Evolutionary conservation across 2,329 filamentous ascomycete species (phyloP).

Genomic region (Hypoxylon sp.): DNA sequence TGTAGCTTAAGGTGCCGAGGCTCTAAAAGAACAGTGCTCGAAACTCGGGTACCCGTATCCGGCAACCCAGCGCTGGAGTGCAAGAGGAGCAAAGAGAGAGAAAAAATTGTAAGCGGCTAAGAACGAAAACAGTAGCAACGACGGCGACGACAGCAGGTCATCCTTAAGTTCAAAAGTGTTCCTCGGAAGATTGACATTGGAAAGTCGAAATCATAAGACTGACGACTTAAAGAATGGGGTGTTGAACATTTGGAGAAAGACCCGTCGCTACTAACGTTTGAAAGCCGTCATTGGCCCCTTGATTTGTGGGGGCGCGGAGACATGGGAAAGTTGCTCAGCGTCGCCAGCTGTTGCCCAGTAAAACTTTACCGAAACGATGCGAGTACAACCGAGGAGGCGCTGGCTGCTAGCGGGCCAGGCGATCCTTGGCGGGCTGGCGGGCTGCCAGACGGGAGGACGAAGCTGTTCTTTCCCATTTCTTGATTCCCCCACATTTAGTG

Average conservation of each 20-base stretch:
- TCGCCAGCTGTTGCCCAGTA: conserved; percentile 33
- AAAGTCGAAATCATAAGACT: conserved; percentile 33
- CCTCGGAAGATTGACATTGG: conserved; percentile 15
- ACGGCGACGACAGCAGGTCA: conserved; percentile 21
- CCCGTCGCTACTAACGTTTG: conserved; percentile 33
- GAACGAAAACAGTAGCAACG: conserved; percentile 15
- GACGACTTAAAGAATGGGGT: conserved; percentile 21
- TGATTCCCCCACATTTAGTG: conserved; percentile 29
- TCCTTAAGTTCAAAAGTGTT: conserved; percentile 9
- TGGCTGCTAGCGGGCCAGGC: not conserved
- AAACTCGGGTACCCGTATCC: conserved; percentile 18
- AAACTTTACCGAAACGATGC: conserved; percentile 45
- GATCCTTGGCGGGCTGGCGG: conserved; percentile 17
- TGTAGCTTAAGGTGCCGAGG: conserved; percentile 43
- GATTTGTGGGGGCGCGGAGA: conserved; percentile 44
- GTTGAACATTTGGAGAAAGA: conserved; percentile 36
- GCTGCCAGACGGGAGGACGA: conserved; percentile 11
- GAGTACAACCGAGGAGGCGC: conserved; percentile 42
- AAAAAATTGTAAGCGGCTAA: conserved; percentile 12
- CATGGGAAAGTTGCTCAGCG: conserved; percentile 39
- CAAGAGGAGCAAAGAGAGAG: not conserved
- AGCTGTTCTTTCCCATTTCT: conserved; percentile 1
- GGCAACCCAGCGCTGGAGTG: conserved; percentile 13
- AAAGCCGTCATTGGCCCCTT: conserved; percentile 48
- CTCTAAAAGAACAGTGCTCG: conserved; percentile 35